Percentiles rank a stretch among this genome's conserved stretches.
Conservation (phyloP, 768 basidiomycete genomes). For the Pleurotus eryngii region DNA sequence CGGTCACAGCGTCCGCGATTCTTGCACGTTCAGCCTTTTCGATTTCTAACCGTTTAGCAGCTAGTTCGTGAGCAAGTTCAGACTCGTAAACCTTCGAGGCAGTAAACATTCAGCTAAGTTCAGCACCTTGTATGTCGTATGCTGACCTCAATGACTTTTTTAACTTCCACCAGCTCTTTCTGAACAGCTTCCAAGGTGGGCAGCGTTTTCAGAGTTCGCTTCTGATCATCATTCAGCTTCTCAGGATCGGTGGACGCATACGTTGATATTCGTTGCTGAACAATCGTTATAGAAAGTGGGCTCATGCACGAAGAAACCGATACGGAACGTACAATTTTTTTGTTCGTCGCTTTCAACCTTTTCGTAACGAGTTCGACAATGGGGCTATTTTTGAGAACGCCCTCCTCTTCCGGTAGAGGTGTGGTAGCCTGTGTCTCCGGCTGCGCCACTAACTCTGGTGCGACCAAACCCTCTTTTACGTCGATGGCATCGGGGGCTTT, state of each 20-base stretch:
- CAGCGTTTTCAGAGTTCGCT: conserved; percentile 65
- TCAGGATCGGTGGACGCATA: conserved; percentile 67
- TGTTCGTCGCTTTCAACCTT: conserved; percentile 69
- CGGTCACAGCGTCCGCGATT: conserved; percentile 51
- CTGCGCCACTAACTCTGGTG: conserved; percentile 42
- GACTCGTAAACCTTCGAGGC: conserved; percentile 55
- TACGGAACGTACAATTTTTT: conserved; percentile 70
- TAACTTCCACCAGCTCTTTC: conserved; percentile 82
- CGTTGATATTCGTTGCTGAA: conserved; percentile 65
- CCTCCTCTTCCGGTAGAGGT: conserved; percentile 43
- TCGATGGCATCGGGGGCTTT: conserved; percentile 46
- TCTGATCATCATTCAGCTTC: conserved; percentile 88
- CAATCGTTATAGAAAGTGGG: neutral
- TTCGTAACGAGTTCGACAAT: conserved; percentile 78
- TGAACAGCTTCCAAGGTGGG: conserved; percentile 73
- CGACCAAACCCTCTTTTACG: conserved; percentile 41
- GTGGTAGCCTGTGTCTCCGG: conserved; percentile 34
- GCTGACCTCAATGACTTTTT: conserved; percentile 79
- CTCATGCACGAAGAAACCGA: neutral
- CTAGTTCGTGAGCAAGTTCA: conserved; percentile 55
- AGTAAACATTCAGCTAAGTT: conserved; percentile 6
- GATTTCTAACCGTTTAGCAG: conserved; percentile 50
- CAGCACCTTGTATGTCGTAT: neutral
- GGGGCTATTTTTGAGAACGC: conserved; percentile 54
- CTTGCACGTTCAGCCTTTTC: conserved; percentile 56